Conservation (phyloP, 2,329 filamentous ascomycete genomes). For the Penicillium griseofulvum region DNA sequence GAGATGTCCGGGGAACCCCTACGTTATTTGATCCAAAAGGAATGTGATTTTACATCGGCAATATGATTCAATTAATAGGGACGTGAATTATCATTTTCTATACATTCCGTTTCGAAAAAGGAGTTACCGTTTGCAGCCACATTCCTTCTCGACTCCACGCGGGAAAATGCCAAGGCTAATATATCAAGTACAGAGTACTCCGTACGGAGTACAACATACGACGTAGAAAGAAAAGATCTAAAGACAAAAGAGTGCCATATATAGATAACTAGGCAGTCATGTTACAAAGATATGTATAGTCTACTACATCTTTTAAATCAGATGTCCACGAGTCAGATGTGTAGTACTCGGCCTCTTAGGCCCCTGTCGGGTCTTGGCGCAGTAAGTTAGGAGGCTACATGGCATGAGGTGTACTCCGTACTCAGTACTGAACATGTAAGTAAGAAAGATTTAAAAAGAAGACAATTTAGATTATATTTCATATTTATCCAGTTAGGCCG, state of each 20-base stretch:
- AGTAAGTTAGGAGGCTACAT: slow-evolving; percentile 3
- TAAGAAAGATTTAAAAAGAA: background rate
- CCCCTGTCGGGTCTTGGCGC: slow-evolving; percentile 1
- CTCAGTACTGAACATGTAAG: no score
- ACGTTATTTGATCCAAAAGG: slow-evolving; percentile 5
- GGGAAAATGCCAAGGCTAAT: slow-evolving; percentile 12
- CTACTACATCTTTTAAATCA: no score
- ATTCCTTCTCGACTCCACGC: slow-evolving; percentile 10
- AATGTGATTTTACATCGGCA: slow-evolving; percentile 11
- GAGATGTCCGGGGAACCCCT: background rate
- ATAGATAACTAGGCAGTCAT: background rate
- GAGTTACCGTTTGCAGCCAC: slow-evolving; percentile 12
- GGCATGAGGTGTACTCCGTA: background rate
- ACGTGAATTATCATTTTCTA: background rate
- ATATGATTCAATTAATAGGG: background rate
- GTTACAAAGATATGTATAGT: background rate
- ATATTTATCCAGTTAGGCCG: background rate
- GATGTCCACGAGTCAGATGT: no score
- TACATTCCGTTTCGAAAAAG: background rate
- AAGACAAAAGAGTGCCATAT: background rate
- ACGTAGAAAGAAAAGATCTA: background rate
- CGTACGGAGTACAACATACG: background rate
- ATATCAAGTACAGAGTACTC: background rate
- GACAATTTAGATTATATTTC: background rate
- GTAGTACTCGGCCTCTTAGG: background rate